phyloP scores from a whole-genome alignment of 2,329 filamentous ascomycete genomes.

The Sclerotinia borealis region DNA sequence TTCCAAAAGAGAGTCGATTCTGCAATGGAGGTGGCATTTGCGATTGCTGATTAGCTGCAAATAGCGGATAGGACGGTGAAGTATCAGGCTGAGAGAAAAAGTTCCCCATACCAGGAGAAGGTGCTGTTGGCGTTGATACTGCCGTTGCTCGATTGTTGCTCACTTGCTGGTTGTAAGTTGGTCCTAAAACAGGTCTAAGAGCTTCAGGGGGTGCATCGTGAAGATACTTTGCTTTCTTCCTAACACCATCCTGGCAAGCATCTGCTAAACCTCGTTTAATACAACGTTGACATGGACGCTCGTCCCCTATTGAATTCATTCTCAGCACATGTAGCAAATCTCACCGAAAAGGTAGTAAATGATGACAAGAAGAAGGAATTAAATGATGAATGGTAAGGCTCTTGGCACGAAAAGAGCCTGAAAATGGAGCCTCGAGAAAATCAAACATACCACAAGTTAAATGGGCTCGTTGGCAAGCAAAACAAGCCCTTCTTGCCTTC shows the following conservation, averaged over 20 bases:
- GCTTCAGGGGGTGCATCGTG: slow-evolving; percentile 91
- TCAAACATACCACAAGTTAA: slow-evolving; percentile 86
- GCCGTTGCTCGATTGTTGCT: slow-evolving; percentile 32
- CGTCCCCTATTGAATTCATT: slow-evolving; percentile 61
- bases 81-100: slow-evolving; percentile 32
- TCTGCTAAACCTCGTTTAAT: slow-evolving; percentile 90
- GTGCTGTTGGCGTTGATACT: slow-evolving; percentile 27
- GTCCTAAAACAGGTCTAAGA: slow-evolving; percentile 75
- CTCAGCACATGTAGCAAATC: slow-evolving; percentile 7
- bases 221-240: slow-evolving; percentile 98
- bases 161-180: slow-evolving; percentile 57
- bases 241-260: slow-evolving; percentile 88
- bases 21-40: slow-evolving; percentile 47
- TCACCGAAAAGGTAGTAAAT: background rate
- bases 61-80: slow-evolving; percentile 30
- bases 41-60: slow-evolving; percentile 43
- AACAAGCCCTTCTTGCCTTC: slow-evolving; percentile 93
- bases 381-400: slow-evolving; percentile 3
- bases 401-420: background rate
- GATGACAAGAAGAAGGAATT: slow-evolving; percentile 11
- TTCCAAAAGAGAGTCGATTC: slow-evolving; percentile 46
- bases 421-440: slow-evolving; percentile 15
- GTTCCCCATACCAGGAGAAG: slow-evolving; percentile 24
- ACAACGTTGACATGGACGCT: slow-evolving; percentile 87
- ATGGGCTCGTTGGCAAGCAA: slow-evolving; percentile 94